Evolutionary conservation across 768 basidiomycete genomes (phyloP), one percentile per base, ranked within the genome.

Genomic region (Albatrellus ellisii): DNA sequence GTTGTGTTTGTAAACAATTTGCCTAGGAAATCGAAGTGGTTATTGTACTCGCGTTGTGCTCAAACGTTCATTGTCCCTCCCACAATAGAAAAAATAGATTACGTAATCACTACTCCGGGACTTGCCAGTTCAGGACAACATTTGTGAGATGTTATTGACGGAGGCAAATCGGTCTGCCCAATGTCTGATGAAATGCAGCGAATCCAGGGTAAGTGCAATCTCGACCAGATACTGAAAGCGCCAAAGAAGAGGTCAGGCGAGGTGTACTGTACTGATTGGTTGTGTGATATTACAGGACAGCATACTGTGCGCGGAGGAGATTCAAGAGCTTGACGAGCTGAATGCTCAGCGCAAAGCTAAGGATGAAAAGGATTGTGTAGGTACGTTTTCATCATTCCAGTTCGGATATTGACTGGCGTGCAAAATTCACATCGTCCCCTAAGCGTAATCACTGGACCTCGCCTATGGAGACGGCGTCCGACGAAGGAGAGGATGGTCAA

Each of bases 141-240:
- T n/a, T n/a, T n/a, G n/a, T n/a, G n/a, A n/a, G n/a, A n/a, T 28
- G 94, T 97, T 61, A 72, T 95, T 52, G 82, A 91, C 46, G 77
- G 94, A 41, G 94, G 97, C 59, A 75, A 75, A 26, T 82, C 89
- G 38, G 68, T 98, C 17, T 82, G 84, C 0, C 67, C 75, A 46
- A 78, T 94, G 7, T 64, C 73, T 25, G 91, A 91, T 46, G 77
- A 89, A 60, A 74, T 80, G 62, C 83, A 88, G 58, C 72, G 75
- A 48, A 66, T 76, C 36, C 69, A 75, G 46, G 83, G 88, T 61
- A 73, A 76, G 50, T 68, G 72, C 36, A 72, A 79, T 51, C 62
- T 95, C 7, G 75, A 79, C 24, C 72, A 78, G 53, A 73, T 97
- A 70, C 67, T 84, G 31, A 70, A 75, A 49, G 72, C 75, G 39